A percentile compares a stretch with the other conserved stretches of the same genome.
These are phyloP conservation scores for Cytospora piceae DNA, from an alignment of 2,329 filamentous ascomycete genomes.

Conservation along the genomic window DNA sequence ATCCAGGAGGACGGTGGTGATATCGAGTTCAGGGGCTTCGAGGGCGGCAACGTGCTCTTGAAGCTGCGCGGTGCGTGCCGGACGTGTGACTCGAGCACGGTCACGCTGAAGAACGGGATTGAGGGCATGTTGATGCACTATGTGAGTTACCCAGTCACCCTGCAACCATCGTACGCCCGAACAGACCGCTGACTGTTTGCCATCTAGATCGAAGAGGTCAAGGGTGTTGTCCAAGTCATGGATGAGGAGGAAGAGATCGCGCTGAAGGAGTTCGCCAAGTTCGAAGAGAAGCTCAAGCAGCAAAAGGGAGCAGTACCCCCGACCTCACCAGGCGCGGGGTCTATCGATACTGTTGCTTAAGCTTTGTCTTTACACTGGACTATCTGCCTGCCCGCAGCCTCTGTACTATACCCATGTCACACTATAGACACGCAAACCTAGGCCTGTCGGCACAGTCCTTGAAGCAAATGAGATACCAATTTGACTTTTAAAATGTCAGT, in stretches of 20 bases:
- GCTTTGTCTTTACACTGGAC: neutral
- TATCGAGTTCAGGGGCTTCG: slow-evolving; percentile 92
- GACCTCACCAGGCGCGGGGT: slow-evolving; percentile 44
- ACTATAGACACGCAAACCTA: neutral
- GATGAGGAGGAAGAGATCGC: slow-evolving; percentile 92
- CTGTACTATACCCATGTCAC: neutral
- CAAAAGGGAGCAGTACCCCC: slow-evolving; percentile 52
- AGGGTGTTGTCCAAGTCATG: slow-evolving; percentile 86
- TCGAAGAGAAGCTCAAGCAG: slow-evolving; percentile 78
- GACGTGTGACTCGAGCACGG: slow-evolving; percentile 95
- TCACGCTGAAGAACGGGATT: slow-evolving; percentile 96
- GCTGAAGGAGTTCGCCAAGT: slow-evolving; percentile 86
- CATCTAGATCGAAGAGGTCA: slow-evolving; percentile 86
- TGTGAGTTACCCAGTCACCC: slow-evolving; percentile 62
- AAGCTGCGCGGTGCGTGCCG: slow-evolving; percentile 92
- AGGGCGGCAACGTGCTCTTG: slow-evolving; percentile 79
- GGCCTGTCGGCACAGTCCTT: neutral
- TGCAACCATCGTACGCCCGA: neutral
- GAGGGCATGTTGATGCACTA: slow-evolving; percentile 99
- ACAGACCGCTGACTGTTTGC: slow-evolving; percentile 37
- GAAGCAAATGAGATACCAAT: slow-evolving; percentile 2
- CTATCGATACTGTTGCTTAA: slow-evolving; percentile 44
- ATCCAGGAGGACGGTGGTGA: slow-evolving; percentile 98
- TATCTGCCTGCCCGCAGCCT: neutral
- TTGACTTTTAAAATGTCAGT: neutral